phyloP scores from a whole-genome alignment of 495 filamentous ascomycete species.

The Podospora didyma region DNA sequence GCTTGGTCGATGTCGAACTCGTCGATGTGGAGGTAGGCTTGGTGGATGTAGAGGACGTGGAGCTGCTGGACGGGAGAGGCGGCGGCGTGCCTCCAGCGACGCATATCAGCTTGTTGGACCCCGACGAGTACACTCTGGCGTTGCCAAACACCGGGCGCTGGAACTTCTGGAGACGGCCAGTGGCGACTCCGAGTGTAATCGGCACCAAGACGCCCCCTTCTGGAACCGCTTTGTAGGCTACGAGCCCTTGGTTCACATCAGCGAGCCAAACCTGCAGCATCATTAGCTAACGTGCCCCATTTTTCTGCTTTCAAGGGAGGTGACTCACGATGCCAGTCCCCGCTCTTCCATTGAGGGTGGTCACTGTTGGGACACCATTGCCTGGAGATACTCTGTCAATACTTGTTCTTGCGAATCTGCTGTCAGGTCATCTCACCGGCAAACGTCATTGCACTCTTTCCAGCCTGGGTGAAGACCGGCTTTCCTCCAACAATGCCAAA shows the following conservation, averaged over 20 bases:
- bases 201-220: conserved; percentile 31
- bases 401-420: too few species aligned
- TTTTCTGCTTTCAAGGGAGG: conserved; percentile 4
- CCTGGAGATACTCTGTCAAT: conserved; percentile 16
- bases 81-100: conserved; percentile 17
- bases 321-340: conserved; percentile 28
- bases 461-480: conserved; percentile 34
- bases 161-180: conserved; percentile 39
- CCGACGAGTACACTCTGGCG: conserved; percentile 36
- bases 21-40: not conserved
- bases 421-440: too few species aligned
- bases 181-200: conserved; percentile 31
- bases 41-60: not conserved
- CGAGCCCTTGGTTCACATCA: conserved; percentile 32
- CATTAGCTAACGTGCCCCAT: too few species aligned
- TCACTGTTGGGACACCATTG: conserved; percentile 35
- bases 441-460: conserved; percentile 24
- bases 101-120: conserved; percentile 30
- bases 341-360: conserved; percentile 33
- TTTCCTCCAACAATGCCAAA: conserved; percentile 29
- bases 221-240: conserved; percentile 36
- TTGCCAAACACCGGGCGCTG: conserved; percentile 45
- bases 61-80: not conserved
- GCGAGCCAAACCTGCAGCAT: conserved; percentile 26
- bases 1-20: not conserved